Evolutionary conservation across 2,329 filamentous ascomycete species (phyloP).

Genomic region (Leptographium wingfieldii): DNA sequence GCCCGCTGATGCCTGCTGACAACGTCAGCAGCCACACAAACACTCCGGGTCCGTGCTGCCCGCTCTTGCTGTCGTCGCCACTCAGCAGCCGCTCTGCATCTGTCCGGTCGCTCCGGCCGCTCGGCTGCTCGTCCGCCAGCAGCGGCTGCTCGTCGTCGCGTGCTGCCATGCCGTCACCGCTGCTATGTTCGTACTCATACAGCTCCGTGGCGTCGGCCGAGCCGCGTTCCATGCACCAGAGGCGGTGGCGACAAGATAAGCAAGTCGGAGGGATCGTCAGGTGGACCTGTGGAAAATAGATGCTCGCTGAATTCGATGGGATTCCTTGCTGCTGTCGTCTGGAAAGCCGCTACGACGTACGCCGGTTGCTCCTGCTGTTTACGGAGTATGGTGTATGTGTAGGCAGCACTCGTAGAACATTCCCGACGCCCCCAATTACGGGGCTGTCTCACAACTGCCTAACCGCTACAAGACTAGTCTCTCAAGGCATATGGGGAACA

Average conservation of each 20-base stretch:
- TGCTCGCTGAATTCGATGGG: not conserved
- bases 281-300: not conserved
- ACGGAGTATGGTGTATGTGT: too few relatives aligned
- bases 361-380: not conserved
- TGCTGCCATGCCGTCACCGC: not conserved
- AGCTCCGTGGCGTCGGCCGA: not conserved
- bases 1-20: constrained; percentile 52
- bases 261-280: too few relatives aligned
- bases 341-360: not conserved
- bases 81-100: not conserved
- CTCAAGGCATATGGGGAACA: not conserved
- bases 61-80: not conserved
- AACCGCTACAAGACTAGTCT: not conserved
- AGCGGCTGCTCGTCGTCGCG: constrained; percentile 11
- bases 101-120: too few relatives aligned
- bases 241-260: too few relatives aligned
- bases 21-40: constrained; percentile 52
- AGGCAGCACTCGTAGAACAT: too few relatives aligned
- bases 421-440: not conserved
- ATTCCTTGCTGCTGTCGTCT: not conserved
- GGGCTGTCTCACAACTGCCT: not conserved
- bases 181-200: not conserved
- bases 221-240: not conserved
- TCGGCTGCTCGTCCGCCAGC: not conserved
- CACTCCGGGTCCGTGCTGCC: constrained; percentile 23